Evolutionary conservation across 441 rosid species (phyloP), one percentile per base, ranked within the genome.

Genomic region (Cnidoscolus chayamansa): DNA sequence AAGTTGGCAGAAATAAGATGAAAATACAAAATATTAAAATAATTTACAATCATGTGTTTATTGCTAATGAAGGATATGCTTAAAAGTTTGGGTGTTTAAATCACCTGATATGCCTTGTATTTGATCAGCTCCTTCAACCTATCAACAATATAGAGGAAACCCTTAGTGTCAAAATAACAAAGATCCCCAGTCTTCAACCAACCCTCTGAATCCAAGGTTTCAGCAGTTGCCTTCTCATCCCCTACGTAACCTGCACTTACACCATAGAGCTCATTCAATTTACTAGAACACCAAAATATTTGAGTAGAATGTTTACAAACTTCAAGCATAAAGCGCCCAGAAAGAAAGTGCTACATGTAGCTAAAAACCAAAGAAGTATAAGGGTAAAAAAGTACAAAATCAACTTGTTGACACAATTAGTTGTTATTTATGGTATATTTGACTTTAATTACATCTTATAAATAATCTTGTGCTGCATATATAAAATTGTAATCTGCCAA

Each of bases 161-260:
- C 97, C 3, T 87, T 79, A 0, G 86, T 58, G 78, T 94, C 95
- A 68, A 94, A 80, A 74, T 89, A 90, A 76, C 98, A 87, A 25
- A 91, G 86, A 79, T 94, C 98, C 16, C 98, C 98, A 0, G 98
- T 94, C 87, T 81, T 94, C 74, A 92, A 81, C 98, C 98, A 94
- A 43, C 98, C 98, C 12, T 94, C 96, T 55, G 83, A 69, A 76
- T 86, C 88, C 71, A 94, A 77, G 50, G 94, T 86, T 74, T 92
- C 97, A n/a, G 90, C 82, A 54, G 95, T 94, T 60, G 98, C 97
- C 80, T 83, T 86, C 70, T 89, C 90, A 70, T 94, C 85, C 65
- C 88, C 89, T 31, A 86, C 90, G 83, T 94, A 94, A 72, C 95
- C 97, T 91, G 85, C 74, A 69, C 10, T 54, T 25, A 61, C 61